Evolutionary conservation across 2,329 filamentous ascomycete species (phyloP).

Genomic region (Cytospora chrysosperma): DNA sequence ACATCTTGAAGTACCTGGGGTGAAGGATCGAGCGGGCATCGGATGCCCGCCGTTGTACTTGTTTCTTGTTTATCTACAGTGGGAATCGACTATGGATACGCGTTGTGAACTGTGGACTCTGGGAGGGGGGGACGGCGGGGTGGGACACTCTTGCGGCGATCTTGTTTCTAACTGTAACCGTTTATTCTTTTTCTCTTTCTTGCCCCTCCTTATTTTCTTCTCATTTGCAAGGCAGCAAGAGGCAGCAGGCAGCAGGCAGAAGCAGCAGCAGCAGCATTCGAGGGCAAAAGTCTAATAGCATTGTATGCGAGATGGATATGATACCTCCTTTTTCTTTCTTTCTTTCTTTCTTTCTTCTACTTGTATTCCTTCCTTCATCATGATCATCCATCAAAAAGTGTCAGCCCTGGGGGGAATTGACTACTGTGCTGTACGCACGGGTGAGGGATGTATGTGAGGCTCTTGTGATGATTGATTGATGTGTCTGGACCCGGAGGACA

Average conservation of each 20-base stretch:
- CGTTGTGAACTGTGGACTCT: conserved; percentile 4
- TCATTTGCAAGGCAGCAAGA: conserved; percentile 13
- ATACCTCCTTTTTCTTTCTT: neutral
- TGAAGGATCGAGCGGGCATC: neutral
- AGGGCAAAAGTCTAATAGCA: conserved; percentile 20
- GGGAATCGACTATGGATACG: conserved; percentile 13
- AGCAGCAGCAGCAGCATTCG: conserved; percentile 7
- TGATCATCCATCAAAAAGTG: no score
- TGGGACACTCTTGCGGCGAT: conserved; percentile 6
- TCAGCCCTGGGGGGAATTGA: no score
- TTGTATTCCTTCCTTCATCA: no score
- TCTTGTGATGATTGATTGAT: no score
- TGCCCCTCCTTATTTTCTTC: conserved; percentile 3
- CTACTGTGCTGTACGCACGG: no score
- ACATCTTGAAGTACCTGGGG: neutral
- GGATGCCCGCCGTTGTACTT: conserved; percentile 6
- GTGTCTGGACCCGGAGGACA: no score
- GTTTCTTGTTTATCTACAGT: conserved; percentile 13
- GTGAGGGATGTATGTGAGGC: no score
- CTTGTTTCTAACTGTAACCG: conserved; percentile 4
- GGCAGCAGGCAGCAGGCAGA: no score
- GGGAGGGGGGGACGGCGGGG: neutral
- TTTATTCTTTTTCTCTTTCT: neutral
- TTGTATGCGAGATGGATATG: conserved; percentile 20
- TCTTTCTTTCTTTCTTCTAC: neutral